These are phyloP conservation scores for Salix brachista DNA, from an alignment of 345 rosid genomes.

Conservation along the genomic window DNA sequence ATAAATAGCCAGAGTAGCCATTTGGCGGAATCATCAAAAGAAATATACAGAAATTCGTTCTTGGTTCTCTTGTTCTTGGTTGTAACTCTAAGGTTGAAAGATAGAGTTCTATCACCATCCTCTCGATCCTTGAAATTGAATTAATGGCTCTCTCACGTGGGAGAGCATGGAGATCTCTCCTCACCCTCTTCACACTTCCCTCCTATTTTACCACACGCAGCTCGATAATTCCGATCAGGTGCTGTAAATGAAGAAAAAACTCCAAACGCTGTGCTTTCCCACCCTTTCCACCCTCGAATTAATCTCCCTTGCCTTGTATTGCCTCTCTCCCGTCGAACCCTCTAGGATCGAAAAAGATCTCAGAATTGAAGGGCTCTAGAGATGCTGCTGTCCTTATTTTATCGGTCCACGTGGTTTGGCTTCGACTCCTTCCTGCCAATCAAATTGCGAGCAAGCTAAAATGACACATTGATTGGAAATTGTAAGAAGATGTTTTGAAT, in stretches of 20 bases:
- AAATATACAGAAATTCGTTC: no score
- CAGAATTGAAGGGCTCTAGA: constrained; percentile 44
- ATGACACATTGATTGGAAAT: neutral
- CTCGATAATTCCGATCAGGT: constrained; percentile 63
- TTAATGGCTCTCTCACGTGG: constrained; percentile 6
- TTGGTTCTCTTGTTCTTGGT: no score
- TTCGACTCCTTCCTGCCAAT: constrained; percentile 24
- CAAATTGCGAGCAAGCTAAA: constrained; percentile 55
- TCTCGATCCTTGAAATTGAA: neutral
- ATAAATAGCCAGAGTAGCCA: no score
- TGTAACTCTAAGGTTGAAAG: no score
- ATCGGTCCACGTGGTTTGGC: constrained; percentile 57
- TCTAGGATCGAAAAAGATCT: constrained; percentile 52
- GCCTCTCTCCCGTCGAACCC: constrained; percentile 76
- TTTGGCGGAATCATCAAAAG: no score
- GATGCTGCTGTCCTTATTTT: constrained; percentile 71
- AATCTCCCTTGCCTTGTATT: constrained; percentile 57
- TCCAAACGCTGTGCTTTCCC: constrained; percentile 55
- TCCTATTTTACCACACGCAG: constrained; percentile 4
- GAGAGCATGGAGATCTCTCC: constrained; percentile 4
- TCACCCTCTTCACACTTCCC: neutral
- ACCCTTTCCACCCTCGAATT: constrained; percentile 65
- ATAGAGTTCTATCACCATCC: no score
- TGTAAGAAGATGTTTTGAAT: neutral
- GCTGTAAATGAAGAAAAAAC: constrained; percentile 63